A percentile compares a stretch with the other conserved stretches of the same genome.
Conservation (phyloP, 1,284 basidiomycete species). For the Naganishia sp. region DNA sequence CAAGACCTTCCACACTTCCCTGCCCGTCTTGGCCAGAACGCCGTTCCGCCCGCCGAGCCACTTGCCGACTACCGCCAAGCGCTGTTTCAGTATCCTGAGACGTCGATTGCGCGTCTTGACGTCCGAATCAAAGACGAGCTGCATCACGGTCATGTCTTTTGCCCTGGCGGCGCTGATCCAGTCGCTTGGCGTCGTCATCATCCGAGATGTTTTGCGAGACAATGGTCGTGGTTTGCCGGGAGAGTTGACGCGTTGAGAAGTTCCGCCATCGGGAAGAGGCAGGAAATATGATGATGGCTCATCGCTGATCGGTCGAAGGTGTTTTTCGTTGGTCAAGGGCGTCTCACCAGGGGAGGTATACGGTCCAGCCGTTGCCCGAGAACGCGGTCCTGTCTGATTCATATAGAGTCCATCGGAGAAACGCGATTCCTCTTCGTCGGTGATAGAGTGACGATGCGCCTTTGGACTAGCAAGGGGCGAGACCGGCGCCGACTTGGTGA, state of each 20-base stretch:
- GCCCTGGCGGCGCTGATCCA: conserved; percentile 47
- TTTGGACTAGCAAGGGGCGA: conserved; percentile 36
- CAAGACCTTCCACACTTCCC: conserved; percentile 43
- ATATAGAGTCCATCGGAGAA: conserved; percentile 23
- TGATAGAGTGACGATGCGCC: conserved; percentile 36
- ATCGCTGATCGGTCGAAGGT: conserved; percentile 1
- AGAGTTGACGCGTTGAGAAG: conserved; percentile 1
- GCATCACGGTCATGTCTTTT: conserved; percentile 46
- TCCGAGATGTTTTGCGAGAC: conserved; percentile 21
- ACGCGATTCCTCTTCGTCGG: background rate
- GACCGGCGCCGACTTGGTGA: conserved; percentile 27
- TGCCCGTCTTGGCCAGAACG: conserved; percentile 43
- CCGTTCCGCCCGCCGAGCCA: conserved; percentile 47
- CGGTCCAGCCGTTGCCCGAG: conserved; percentile 17
- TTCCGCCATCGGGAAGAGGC: conserved; percentile 35
- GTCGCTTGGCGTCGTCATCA: conserved; percentile 38
- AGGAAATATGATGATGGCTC: conserved; percentile 40
- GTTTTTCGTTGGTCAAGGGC: conserved; percentile 19
- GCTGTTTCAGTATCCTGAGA: conserved; percentile 54
- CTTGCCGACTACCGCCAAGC: conserved; percentile 40
- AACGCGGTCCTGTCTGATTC: conserved; percentile 20
- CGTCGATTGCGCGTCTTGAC: conserved; percentile 37
- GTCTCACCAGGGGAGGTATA: conserved; percentile 3
- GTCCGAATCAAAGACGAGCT: conserved; percentile 38
- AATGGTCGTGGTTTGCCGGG: conserved; percentile 19